A percentile compares a stretch with the other conserved stretches of the same genome.
Conservation (phyloP, 1,139 yeast genomes). For the Meyerozyma carpophila region DNA sequence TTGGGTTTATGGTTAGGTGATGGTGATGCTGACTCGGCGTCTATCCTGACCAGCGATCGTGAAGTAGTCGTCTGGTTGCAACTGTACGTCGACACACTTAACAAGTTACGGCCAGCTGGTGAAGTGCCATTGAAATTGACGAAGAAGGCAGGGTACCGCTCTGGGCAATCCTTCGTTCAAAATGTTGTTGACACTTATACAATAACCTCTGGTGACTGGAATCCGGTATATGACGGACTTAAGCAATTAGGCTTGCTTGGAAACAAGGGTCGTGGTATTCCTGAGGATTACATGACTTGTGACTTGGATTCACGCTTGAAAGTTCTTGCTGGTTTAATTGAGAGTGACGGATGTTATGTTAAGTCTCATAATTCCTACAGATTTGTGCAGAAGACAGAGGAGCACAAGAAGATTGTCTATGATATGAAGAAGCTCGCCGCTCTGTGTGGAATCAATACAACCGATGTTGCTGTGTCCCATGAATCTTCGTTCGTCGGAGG, state of each 20-base stretch:
- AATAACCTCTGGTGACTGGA: slow-evolving; percentile 1
- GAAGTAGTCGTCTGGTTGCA: slow-evolving; percentile 2
- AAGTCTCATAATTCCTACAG: slow-evolving; percentile 2
- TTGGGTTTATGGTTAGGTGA: slow-evolving; percentile 3
- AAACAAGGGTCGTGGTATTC: slow-evolving; percentile 1
- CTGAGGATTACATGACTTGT: slow-evolving; percentile 1
- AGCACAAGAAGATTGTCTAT: slow-evolving; percentile 2
- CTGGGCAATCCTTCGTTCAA: neutral
- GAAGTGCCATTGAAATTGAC: slow-evolving; percentile 1
- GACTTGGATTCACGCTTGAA: neutral
- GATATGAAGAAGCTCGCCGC: neutral
- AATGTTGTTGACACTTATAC: neutral
- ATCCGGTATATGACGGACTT: slow-evolving; percentile 1
- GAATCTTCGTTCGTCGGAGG: neutral
- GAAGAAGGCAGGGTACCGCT: neutral
- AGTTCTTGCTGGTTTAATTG: slow-evolving; percentile 2
- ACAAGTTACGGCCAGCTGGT: neutral
- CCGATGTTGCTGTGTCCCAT: neutral
- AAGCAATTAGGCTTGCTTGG: slow-evolving; percentile 1
- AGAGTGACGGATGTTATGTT: slow-evolving; percentile 2
- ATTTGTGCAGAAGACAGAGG: neutral
- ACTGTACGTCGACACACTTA: slow-evolving; percentile 1
- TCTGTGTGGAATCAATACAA: slow-evolving; percentile 1
- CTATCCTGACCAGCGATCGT: slow-evolving; percentile 2
- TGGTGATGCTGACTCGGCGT: neutral